Conservation (phyloP, 371 early-diverging fungal genomes). For the Fennellomyces sp. region DNA sequence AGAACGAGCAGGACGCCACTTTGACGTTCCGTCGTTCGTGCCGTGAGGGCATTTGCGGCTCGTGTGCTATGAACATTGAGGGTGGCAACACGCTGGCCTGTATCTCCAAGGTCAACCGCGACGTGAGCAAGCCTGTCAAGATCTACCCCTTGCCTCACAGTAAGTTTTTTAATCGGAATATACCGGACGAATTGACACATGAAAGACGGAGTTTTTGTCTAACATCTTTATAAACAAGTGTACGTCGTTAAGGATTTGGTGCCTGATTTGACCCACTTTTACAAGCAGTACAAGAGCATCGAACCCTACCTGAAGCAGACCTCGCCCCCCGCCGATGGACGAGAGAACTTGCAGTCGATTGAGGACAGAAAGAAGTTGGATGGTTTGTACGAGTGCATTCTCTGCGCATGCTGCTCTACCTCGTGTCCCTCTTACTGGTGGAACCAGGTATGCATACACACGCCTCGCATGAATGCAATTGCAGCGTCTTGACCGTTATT, state of each 20-base stretch:
- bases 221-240: slow-evolving; percentile 38
- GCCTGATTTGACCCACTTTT: slow-evolving; percentile 94
- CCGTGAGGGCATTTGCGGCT: slow-evolving; percentile 90
- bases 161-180: slow-evolving; percentile 38
- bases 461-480: too few relatives aligned
- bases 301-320: slow-evolving; percentile 95
- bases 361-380: slow-evolving; percentile 96
- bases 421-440: slow-evolving; percentile 98
- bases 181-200: slow-evolving; percentile 14
- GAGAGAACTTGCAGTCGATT: slow-evolving; percentile 90
- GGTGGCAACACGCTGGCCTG: slow-evolving; percentile 96
- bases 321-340: slow-evolving; percentile 61
- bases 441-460: slow-evolving; percentile 85
- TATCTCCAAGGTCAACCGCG: slow-evolving; percentile 82
- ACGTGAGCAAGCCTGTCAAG: slow-evolving; percentile 68
- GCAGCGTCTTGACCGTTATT: too few relatives aligned
- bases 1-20: slow-evolving; percentile 93
- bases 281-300: slow-evolving; percentile 96
- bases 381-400: slow-evolving; percentile 97
- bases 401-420: slow-evolving; percentile 97
- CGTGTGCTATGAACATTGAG: slow-evolving; percentile 97
- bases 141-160: slow-evolving; percentile 97
- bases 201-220: slow-evolving; percentile 10
- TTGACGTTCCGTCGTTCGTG: slow-evolving; percentile 88
- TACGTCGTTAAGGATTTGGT: slow-evolving; percentile 87